A percentile compares a stretch with the other conserved stretches of the same genome.
These are phyloP conservation scores for Nemania abortiva DNA, from an alignment of 2,329 filamentous ascomycete genomes.

Conservation along the genomic window DNA sequence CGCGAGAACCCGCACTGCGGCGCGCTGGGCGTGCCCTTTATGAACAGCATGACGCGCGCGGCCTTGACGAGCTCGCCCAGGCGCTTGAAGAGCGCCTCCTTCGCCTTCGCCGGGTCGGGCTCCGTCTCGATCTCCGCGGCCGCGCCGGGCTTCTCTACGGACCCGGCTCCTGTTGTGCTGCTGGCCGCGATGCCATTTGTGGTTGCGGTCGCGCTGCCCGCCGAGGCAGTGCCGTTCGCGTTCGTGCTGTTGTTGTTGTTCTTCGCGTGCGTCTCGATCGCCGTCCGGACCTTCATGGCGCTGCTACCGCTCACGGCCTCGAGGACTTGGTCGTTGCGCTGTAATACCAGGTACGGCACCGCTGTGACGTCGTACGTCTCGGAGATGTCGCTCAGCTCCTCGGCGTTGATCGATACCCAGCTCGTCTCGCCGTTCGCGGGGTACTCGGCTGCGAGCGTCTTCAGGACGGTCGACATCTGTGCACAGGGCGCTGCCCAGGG, in stretches of 20 bases:
- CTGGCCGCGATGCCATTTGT: constrained; percentile 51
- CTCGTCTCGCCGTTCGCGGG: constrained; percentile 74
- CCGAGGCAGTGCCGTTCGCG: no score
- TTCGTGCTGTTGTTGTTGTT: constrained; percentile 54
- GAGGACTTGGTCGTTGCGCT: constrained; percentile 79
- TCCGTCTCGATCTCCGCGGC: constrained; percentile 50
- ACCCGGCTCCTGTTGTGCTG: constrained; percentile 39
- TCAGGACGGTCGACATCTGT: constrained; percentile 90
- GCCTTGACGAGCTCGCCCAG: constrained; percentile 90
- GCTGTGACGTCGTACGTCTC: constrained; percentile 95
- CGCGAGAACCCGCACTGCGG: constrained; percentile 95
- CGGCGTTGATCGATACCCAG: constrained; percentile 93
- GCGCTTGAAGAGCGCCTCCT: constrained; percentile 87
- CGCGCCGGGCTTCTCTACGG: constrained; percentile 41
- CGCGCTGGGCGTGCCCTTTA: constrained; percentile 92
- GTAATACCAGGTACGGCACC: constrained; percentile 90
- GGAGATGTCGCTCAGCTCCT: constrained; percentile 91
- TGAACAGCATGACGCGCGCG: constrained; percentile 97
- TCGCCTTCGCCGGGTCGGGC: constrained; percentile 68
- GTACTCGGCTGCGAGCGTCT: constrained; percentile 88
- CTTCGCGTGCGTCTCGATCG: constrained; percentile 79
- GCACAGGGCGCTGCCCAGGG: constrained; percentile 97
- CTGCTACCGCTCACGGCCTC: constrained; percentile 93
- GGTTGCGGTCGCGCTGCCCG: constrained; percentile 45
- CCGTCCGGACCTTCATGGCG: constrained; percentile 83